phyloP scores from a whole-genome alignment of 345 rosid species.

The Gynandropsis gynandra region DNA sequence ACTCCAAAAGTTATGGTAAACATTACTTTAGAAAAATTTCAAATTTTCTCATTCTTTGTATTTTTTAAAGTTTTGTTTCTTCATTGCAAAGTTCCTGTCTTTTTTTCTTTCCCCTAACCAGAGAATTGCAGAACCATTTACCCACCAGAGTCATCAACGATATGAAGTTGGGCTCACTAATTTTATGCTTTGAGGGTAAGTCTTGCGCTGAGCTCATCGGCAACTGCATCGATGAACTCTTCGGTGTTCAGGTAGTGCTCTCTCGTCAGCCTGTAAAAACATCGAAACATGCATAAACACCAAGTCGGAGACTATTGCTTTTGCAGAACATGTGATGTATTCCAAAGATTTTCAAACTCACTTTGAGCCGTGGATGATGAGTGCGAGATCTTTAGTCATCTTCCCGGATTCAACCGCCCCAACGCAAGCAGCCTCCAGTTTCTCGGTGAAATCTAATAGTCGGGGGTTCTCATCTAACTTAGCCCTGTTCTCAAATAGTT shows the following conservation, averaged over 20 bases:
- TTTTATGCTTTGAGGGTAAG: conserved; percentile 38
- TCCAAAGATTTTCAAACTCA: conserved; percentile 19
- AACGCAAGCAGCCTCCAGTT: conserved; percentile 90
- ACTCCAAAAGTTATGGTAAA: too few relatives aligned
- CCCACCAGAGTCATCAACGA: conserved; percentile 4
- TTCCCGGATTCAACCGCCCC: conserved; percentile 87
- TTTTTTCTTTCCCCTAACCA: too few relatives aligned
- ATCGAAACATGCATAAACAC: not conserved
- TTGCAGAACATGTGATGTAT: too few relatives aligned
- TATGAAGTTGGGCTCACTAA: too few relatives aligned
- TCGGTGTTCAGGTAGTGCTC: conserved; percentile 78
- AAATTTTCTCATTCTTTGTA: too few relatives aligned
- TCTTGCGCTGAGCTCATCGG: conserved; percentile 54
- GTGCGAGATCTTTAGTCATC: conserved; percentile 99
- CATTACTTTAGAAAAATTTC: too few relatives aligned
- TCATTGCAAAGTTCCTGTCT: too few relatives aligned
- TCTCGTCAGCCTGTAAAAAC: conserved; percentile 54
- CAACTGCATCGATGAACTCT: conserved; percentile 97
- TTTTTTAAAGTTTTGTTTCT: too few relatives aligned
- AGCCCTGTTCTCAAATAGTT: conserved; percentile 45
- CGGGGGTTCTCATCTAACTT: conserved; percentile 76
- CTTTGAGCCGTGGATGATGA: conserved; percentile 79
- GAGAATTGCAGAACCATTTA: not conserved
- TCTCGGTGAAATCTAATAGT: conserved; percentile 74
- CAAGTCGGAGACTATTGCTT: too few relatives aligned